Conservation (phyloP, 2,329 filamentous ascomycete species). For the Neofusicoccum cordaticola region DNA sequence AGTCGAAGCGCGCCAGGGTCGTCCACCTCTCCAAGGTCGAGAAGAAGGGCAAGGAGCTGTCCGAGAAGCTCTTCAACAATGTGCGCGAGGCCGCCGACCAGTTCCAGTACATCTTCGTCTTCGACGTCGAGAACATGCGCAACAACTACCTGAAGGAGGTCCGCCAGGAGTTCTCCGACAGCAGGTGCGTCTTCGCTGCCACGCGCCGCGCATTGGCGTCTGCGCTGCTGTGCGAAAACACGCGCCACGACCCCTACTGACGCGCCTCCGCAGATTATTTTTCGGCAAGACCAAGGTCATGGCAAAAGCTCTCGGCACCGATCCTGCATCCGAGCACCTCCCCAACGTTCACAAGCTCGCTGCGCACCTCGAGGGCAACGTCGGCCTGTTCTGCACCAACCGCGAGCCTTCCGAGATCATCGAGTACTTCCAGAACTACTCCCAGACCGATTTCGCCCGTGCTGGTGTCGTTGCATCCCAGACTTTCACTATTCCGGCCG, state of each 20-base stretch:
- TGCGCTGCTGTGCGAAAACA: neutral
- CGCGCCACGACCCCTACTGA: neutral
- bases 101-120: conserved; percentile 90
- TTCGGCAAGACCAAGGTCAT: conserved; percentile 99
- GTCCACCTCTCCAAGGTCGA: conserved; percentile 86
- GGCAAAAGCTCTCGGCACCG: conserved; percentile 85
- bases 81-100: conserved; percentile 81
- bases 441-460: conserved; percentile 84
- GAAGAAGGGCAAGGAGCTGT: conserved; percentile 91
- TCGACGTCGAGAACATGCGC: conserved; percentile 94
- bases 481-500: conserved; percentile 75
- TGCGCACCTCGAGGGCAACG: conserved; percentile 71
- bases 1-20: conserved; percentile 89
- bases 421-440: conserved; percentile 69
- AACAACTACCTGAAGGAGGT: conserved; percentile 95
- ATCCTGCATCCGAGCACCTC: conserved; percentile 73
- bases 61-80: conserved; percentile 81
- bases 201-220: conserved; percentile 26
- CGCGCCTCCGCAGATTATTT: conserved; percentile 58
- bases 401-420: conserved; percentile 65
- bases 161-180: conserved; percentile 77
- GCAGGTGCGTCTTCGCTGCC: conserved; percentile 58
- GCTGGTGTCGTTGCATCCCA: conserved; percentile 74
- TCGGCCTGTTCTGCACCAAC: conserved; percentile 88
- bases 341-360: conserved; percentile 71